Base-by-base conservation (phyloP, 108 stramenopile species). In the Discostella stelligeroides region DNA sequence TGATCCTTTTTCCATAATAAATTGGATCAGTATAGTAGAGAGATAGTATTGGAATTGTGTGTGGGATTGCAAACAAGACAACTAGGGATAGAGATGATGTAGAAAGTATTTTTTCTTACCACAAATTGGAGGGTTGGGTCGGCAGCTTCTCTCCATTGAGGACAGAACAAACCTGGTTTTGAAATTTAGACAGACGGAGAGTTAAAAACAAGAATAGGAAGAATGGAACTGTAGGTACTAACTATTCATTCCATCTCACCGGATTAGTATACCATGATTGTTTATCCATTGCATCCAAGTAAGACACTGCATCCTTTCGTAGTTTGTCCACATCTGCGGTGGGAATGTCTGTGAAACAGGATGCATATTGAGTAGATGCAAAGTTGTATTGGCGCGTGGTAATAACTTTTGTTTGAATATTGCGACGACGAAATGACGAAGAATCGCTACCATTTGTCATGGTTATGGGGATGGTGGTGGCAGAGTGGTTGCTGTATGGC, bases 201-300 rank as follows among this genome's bases (percentile, higher is more conserved):
- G 23, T 55, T 50, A 41, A 42, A 18, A 24, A 71, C 4, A 17
- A 46, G 4, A 3, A 18, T 5, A 6, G 48, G 23, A 23, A 17
- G 1, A 9, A 50, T 18, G 15, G 4, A 0, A 49, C 23, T 17
- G 7, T 1, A 41, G 41, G 27, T n/a, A 54, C 28, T n/a, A 14
- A 54, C 25, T 29, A 17, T 0, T 13, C 3, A 5, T 13, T 17
- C 29, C 11, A 1, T 27, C 85, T 65, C 62, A 91, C 82, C 57
- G 94, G 90, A 67, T 89, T 82, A 37, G 76, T 63, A 66, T 87
- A 89, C 94, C 94, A 95, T 5, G 14, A 27, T 41, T 87, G 25
- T 3, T 12, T 21, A 64, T 88, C 85, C 70, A 95, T 92, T 24
- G 45, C 46, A 14, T 88, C 82, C 18, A 92, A 43, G 64, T 87